Evolutionary conservation across 306 rosid genomes (phyloP), one percentile per base, ranked within the genome.

Genomic region (Mucuna pruriens): DNA sequence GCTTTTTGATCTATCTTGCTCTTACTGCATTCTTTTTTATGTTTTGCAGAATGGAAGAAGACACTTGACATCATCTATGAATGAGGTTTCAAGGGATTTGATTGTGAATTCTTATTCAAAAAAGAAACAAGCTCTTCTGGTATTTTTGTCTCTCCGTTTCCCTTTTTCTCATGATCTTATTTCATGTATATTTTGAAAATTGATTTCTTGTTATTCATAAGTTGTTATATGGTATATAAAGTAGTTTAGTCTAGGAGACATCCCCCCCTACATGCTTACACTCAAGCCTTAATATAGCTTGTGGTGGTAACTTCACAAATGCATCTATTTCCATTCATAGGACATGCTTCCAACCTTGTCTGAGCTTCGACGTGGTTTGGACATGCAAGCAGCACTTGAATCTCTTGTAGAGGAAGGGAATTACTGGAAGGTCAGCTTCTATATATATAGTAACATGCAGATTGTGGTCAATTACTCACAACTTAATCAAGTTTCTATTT

Each of bases 1-100:
- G 4, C 44, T 42, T 55, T 75, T 73, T 73, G 36, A 69, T 80
- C 26, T 86, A 71, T 76, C 51, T 67, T 76, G 49, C 73, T 85
- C 75, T 66, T 77, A 71, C 65, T 77, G 67, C 64, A 58, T 80
- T 82, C 74, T 39, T 78, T 73, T 34, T 44, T 5, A 64, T 85
- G 39, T 57, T 76, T 84, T 85, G 67, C 90, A 96, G 99, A 96
- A 96, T 86, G 99, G 99, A 83, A 94, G 98, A 88, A 90, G 99
- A 68, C 98, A 96, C 83, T 85, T 96, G 76, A 90, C 87, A 71
- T 93, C 97, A 72, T 96, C 99, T 39, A 76, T 84, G 90, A 91
- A 90, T 85, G 99, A 93, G 89, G 99, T 93, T 79, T 96, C 99
- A 63, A 93, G 99, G 89, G 98, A 96, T 90, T 92, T 96, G 65